Conservation (phyloP, 805 yeast species). For the Alloascoidea hylecoeti region DNA sequence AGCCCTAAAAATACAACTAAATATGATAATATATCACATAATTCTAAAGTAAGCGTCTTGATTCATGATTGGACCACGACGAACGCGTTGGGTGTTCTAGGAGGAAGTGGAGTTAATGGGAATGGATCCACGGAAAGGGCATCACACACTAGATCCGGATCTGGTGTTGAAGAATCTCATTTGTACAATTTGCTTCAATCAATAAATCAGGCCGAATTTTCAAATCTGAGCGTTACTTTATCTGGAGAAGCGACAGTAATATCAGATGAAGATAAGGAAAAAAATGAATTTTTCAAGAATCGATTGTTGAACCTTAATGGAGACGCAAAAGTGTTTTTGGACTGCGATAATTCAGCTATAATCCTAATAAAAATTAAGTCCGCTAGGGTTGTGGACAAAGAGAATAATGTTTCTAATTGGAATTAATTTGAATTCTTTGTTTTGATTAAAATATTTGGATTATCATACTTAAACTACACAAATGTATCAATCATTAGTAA, state of each 20-base stretch:
- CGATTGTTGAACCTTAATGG: constrained; percentile 50
- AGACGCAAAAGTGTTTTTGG: constrained; percentile 56
- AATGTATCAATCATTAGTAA: too few relatives aligned
- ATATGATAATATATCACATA: constrained; percentile 46
- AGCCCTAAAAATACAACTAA: constrained; percentile 63
- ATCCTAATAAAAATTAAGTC: constrained; percentile 49
- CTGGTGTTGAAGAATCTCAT: constrained; percentile 22
- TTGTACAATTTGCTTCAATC: constrained; percentile 52
- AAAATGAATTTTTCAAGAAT: constrained; percentile 45
- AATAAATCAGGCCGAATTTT: constrained; percentile 66
- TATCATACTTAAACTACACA: too few relatives aligned
- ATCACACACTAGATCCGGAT: constrained; percentile 9
- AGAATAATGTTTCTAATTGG: constrained; percentile 34
- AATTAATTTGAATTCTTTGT: too few relatives aligned
- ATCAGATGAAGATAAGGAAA: constrained; percentile 23
- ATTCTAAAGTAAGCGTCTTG: constrained; percentile 69
- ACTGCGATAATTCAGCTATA: constrained; percentile 48
- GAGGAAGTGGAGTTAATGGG: not conserved
- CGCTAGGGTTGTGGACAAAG: constrained; percentile 70
- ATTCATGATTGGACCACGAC: constrained; percentile 87
- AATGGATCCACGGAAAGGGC: constrained; percentile 10
- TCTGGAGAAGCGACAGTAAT: constrained; percentile 57
- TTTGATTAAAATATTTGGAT: too few relatives aligned
- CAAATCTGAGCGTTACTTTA: constrained; percentile 72
- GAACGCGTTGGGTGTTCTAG: constrained; percentile 18